Evolutionary conservation across 1,139 yeast species (phyloP), one percentile per base, ranked within the genome.

Genomic region (Groenewaldozyma auringiensis): DNA sequence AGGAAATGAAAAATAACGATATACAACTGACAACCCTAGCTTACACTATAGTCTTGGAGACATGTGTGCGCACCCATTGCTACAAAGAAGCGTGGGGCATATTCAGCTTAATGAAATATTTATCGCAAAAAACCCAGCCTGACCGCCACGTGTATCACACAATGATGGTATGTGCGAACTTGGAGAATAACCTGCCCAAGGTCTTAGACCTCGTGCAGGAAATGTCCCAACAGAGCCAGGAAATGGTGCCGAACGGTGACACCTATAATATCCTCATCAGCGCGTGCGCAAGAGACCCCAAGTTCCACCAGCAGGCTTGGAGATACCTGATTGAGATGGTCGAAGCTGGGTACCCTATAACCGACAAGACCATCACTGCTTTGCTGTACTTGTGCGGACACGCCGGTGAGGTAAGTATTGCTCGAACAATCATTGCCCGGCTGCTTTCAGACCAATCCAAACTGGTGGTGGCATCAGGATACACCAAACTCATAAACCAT

Each of bases 21-120:
- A 50, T 83, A 3, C 66, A 68, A 36, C 85, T 92, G 2, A 70
- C 79, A 4, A 68, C 73, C n/a, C 66, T 69, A 2, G 72, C 83
- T 2, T 83, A 81, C 55, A 74, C 84, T 1, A 76, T 79, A 21
- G 71, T 87, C 1, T 63, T 88, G 45, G 81, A 82, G 50, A 75
- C 87, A 18, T 81, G 85, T 57, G 78, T 80, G 2, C 72, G 78
- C 48, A 59, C 76, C 20, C 54, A 53, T 21, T 75, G 79, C 49
- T 78, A 72, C 52, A 65, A 71, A 32, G 79, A 60, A 52, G 95
- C 95, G 0, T 75, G 77, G 47, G 79, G 80, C 44, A 70, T 85
- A 1, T 92, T 92, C 61, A 92, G 83, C 55, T 78, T 87, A 52
- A 81, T 92, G 88, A 89, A 87, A 61, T 89, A 85, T 60, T 64